Evolutionary conservation across 2,329 filamentous ascomycete genomes (phyloP), one percentile per base, ranked within the genome.

Genomic region (Macroventuria anomochaeta): DNA sequence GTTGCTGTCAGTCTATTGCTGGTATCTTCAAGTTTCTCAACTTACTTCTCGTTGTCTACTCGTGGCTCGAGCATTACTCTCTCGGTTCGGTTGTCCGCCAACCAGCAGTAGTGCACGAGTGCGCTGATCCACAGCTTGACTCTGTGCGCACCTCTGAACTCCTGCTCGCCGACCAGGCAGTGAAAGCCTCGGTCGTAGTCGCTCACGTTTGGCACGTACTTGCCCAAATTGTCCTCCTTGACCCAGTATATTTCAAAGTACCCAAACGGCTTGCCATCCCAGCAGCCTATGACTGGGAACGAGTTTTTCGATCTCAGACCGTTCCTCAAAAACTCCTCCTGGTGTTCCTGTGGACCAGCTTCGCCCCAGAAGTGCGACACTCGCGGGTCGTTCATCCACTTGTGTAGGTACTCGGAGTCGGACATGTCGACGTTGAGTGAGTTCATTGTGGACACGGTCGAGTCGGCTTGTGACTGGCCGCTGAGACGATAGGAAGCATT

Each of bases 241-340:
- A 95, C 91, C 93, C 95, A 99, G 77, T 99, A 99, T 28, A 99
- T 83, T 78, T 99, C 95, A 71, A 99, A 97, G 72, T 96, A 99
- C 0, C 92, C 95, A 76, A 97, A 99, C 0, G 93, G 93, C 55
- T 93, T 88, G 10, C 91, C 93, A 64, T 97, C 91, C 90, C 93
- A 99, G 71, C 92, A 88, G 0, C 90, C 95, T 56, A 97, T 93
- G 0, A 88, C 91, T 0, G 95, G 95, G 74, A 97, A 96, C 7
- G 88, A 91, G 74, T 97, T 89, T 15, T 82, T 81, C 17, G 82
- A 86, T 11, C 81, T 81, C 10, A 97, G 77, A 0, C 83, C 86
- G 2, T 77, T 79, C 17, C 82, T 78, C 3, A 99, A 79, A 57
- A 96, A 96, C 2, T 83, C 76, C 64, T 86, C 82, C 61, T 89